phyloP scores from a whole-genome alignment of 805 yeast species.

The Metschnikowia baotianmanensis region DNA sequence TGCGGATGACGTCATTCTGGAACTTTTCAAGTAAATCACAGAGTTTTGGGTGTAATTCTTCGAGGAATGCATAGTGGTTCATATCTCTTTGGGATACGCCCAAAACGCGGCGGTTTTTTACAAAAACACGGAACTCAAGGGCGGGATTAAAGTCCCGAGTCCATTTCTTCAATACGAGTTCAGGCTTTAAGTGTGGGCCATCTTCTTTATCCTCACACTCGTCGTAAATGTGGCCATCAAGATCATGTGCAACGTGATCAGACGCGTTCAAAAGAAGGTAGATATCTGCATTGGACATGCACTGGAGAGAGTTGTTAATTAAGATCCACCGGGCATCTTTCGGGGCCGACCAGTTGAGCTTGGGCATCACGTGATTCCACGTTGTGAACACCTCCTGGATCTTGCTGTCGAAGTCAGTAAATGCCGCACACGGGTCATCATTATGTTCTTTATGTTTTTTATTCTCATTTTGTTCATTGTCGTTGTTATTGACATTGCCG shows the following conservation, averaged over 20 bases:
- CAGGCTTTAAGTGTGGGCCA: slow-evolving; percentile 39
- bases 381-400: slow-evolving; percentile 49
- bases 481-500: too few relatives aligned
- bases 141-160: slow-evolving; percentile 73
- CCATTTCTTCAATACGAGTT: slow-evolving; percentile 83
- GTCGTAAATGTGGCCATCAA: slow-evolving; percentile 63
- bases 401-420: slow-evolving; percentile 57
- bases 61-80: slow-evolving; percentile 73
- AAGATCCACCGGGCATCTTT: slow-evolving; percentile 92
- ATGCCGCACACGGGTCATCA: slow-evolving; percentile 31
- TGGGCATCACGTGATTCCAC: slow-evolving; percentile 71
- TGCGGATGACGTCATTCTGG: slow-evolving; percentile 42
- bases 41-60: slow-evolving; percentile 48
- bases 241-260: slow-evolving; percentile 82
- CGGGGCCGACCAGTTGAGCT: slow-evolving; percentile 96
- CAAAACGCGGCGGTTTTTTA: slow-evolving; percentile 57
- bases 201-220: slow-evolving; percentile 30
- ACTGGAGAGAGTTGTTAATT: slow-evolving; percentile 71
- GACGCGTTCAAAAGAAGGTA: slow-evolving; percentile 83
- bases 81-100: slow-evolving; percentile 86
- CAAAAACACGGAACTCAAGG: slow-evolving; percentile 85
- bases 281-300: slow-evolving; percentile 69
- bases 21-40: slow-evolving; percentile 51
- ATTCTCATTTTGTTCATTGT: too few relatives aligned
- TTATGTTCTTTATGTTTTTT: neutral